phyloP scores from a whole-genome alignment of 495 filamentous ascomycete species.

The Poronia punctata region DNA sequence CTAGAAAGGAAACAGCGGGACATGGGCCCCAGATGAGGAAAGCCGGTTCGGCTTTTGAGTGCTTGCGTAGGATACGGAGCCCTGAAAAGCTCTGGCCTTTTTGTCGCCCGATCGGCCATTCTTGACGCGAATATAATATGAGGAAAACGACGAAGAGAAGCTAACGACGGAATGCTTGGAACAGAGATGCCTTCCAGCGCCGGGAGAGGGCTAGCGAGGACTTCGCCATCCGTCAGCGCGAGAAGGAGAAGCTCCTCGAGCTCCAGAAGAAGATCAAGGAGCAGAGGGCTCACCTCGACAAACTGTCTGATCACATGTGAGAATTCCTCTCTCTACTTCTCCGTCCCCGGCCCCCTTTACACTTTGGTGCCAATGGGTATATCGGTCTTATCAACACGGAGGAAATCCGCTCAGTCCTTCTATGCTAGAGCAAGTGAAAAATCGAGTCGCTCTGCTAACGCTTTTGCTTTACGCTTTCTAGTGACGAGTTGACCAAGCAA shows the following conservation, averaged over 20 bases:
- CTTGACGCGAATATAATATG: background rate
- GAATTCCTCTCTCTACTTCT: conserved; percentile 26
- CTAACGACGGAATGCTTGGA: background rate
- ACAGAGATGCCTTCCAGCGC: conserved; percentile 80
- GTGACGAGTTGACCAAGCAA: conserved; percentile 59
- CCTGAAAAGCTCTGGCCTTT: too few species aligned
- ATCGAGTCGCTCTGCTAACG: too few species aligned
- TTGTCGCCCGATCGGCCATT: background rate
- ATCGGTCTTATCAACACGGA: too few species aligned
- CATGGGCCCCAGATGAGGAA: too few species aligned
- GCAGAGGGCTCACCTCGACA: conserved; percentile 74
- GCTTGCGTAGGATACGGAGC: too few species aligned
- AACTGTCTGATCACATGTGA: conserved; percentile 80
- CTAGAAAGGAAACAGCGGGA: too few species aligned
- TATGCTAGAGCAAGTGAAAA: too few species aligned
- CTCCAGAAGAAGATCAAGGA: conserved; percentile 72
- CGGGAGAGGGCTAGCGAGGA: conserved; percentile 86
- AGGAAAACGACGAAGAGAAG: background rate
- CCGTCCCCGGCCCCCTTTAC: background rate
- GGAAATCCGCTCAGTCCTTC: too few species aligned
- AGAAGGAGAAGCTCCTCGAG: conserved; percentile 71
- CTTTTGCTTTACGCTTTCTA: conserved; percentile 22
- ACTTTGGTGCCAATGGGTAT: too few species aligned
- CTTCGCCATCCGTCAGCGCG: conserved; percentile 71
- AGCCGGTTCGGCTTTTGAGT: too few species aligned